Evolutionary conservation across 2,329 filamentous ascomycete species (phyloP).

Genomic region (Ceratocystiopsis minuta): DNA sequence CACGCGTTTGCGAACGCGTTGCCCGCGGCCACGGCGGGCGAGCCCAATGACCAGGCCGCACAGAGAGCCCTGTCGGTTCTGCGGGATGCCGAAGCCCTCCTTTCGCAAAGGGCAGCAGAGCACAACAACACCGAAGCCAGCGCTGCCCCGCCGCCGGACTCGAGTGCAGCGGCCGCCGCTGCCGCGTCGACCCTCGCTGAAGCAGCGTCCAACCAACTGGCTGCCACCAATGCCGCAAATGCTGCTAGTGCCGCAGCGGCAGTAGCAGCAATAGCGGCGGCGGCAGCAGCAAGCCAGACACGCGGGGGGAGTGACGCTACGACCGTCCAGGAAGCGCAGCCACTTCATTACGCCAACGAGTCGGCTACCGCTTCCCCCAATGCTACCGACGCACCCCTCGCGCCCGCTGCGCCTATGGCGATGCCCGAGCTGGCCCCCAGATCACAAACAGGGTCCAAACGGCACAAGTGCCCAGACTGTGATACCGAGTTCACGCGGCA

Average conservation of each 20-base stretch:
- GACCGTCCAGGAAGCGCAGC: too few species aligned
- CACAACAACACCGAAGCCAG: constrained; percentile 15
- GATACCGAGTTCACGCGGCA: constrained; percentile 92
- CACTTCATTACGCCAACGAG: too few species aligned
- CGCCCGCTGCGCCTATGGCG: background rate
- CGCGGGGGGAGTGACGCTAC: too few species aligned
- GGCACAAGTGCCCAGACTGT: constrained; percentile 89
- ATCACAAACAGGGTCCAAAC: constrained; percentile 63
- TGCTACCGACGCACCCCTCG: background rate
- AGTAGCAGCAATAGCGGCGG: too few species aligned
- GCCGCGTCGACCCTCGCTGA: background rate
- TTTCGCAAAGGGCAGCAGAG: constrained; percentile 12
- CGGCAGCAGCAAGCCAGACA: too few species aligned
- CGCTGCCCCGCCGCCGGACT: background rate
- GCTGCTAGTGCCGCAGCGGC: too few species aligned
- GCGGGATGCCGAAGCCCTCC: constrained; percentile 7
- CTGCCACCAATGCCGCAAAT: too few species aligned
- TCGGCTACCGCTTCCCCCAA: background rate
- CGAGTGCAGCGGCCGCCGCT: constrained; percentile 1
- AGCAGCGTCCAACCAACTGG: background rate
- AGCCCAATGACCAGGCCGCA: constrained; percentile 16
- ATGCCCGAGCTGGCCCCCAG: constrained; percentile 31
- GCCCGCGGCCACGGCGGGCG: too few species aligned
- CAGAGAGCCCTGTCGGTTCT: constrained; percentile 26
- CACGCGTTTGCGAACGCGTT: too few species aligned